A percentile compares a stretch with the other conserved stretches of the same genome.
These are phyloP conservation scores for Ophiostoma ips DNA, from an alignment of 2,329 filamentous ascomycete genomes.

Conservation along the genomic window DNA sequence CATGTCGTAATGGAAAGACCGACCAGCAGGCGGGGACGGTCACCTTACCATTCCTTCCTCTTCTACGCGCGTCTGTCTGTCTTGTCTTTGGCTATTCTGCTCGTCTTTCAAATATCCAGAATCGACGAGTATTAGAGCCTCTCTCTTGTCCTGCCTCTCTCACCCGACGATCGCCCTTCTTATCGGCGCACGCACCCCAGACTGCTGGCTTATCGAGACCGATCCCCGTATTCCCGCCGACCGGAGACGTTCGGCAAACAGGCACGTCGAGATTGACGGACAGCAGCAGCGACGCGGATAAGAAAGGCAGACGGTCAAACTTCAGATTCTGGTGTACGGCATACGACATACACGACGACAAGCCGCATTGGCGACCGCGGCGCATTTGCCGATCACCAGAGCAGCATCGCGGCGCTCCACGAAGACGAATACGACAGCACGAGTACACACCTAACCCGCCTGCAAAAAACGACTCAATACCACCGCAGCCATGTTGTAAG, in stretches of 20 bases:
- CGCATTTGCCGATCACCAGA: not conserved
- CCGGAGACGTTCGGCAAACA: not conserved
- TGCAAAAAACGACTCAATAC: too few species aligned
- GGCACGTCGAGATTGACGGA: not conserved
- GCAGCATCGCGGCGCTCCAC: too few species aligned
- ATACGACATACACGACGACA: too few species aligned
- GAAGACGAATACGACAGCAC: too few species aligned
- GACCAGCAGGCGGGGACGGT: not conserved
- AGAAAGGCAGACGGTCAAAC: too few species aligned
- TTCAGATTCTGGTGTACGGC: too few species aligned
- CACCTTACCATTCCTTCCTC: not conserved
- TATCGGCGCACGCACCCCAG: not conserved
- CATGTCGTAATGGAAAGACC: not conserved
- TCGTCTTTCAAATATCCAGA: too few species aligned
- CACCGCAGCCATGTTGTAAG: conserved; percentile 12
- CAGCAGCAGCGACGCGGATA: not conserved
- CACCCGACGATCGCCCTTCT: not conserved
- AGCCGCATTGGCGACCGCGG: not conserved
- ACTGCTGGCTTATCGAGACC: not conserved
- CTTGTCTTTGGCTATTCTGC: not conserved
- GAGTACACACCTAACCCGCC: too few species aligned
- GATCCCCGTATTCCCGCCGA: not conserved
- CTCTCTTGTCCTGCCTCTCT: not conserved
- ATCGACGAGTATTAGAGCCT: too few species aligned
- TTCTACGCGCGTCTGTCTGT: not conserved